Evolutionary conservation across 164 flowering plant species (phyloP).

Genomic region (Magnolia officinalis): DNA sequence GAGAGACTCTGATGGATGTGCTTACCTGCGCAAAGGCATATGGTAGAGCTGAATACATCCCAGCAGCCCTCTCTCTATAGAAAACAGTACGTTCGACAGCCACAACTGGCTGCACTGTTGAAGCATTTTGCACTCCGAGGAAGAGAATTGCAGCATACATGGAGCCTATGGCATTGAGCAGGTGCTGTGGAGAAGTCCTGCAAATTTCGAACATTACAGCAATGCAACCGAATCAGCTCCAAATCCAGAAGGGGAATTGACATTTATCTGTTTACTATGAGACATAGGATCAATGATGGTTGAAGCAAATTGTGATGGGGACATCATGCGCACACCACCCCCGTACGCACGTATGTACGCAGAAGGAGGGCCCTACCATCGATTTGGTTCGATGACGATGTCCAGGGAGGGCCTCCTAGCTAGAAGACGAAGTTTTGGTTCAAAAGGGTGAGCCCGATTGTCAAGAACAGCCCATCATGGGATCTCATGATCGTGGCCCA

Average conservation of each 20-base stretch:
- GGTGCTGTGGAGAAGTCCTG: constrained; percentile 34
- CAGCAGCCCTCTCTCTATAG: constrained; percentile 60
- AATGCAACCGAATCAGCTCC: neutral
- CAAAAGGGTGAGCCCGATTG: too few species aligned
- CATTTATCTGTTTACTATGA: neutral
- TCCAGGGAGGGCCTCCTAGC: too few species aligned
- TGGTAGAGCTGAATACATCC: constrained; percentile 59
- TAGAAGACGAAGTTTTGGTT: too few species aligned
- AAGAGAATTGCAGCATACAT: constrained; percentile 58
- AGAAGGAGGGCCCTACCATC: too few species aligned
- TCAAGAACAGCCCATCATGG: too few species aligned
- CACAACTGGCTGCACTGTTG: constrained; percentile 57
- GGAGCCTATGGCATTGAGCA: constrained; percentile 59
- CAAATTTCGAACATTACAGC: neutral
- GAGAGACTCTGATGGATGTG: neutral
- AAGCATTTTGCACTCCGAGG: constrained; percentile 44
- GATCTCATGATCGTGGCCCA: too few species aligned
- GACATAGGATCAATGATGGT: neutral
- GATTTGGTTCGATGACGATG: too few species aligned
- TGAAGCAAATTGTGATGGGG: neutral
- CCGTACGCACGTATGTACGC: too few species aligned
- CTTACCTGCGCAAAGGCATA: constrained; percentile 58
- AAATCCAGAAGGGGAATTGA: neutral
- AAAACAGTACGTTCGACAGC: constrained; percentile 56
- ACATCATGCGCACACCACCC: too few species aligned